phyloP scores from a whole-genome alignment of 176 grass and related monocot genomes.

The Carex cristatella region DNA sequence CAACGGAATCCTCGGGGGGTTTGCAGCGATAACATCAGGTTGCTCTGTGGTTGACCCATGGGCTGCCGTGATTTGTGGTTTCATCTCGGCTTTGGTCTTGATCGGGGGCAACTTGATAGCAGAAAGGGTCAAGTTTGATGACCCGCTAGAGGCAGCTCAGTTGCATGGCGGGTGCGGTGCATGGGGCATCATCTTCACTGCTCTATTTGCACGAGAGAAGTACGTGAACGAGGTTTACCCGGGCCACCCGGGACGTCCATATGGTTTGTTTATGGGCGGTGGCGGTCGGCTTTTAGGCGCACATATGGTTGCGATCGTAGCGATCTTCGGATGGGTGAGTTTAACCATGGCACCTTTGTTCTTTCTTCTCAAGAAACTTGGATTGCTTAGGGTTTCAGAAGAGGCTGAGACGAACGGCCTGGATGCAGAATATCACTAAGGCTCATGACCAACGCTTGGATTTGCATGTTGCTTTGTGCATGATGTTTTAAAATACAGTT shows the following conservation, averaged over 20 bases:
- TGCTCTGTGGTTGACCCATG: constrained; percentile 56
- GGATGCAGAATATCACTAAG: constrained; percentile 30
- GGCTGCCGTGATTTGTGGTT: constrained; percentile 59
- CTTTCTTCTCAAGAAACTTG: constrained; percentile 43
- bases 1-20: constrained; percentile 65
- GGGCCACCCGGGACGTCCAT: constrained; percentile 19
- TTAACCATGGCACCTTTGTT: constrained; percentile 59
- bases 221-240: constrained; percentile 50
- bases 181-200: constrained; percentile 66
- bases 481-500: too few species aligned
- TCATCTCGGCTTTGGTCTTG: constrained; percentile 63
- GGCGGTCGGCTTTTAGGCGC: constrained; percentile 36
- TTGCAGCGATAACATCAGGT: constrained; percentile 50
- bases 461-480: too few species aligned
- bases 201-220: constrained; percentile 40
- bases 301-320: constrained; percentile 40
- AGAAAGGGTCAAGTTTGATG: constrained; percentile 38
- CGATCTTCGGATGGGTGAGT: constrained; percentile 53
- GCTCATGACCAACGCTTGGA: too few species aligned
- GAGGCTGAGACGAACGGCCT: constrained; percentile 50
- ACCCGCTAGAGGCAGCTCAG: constrained; percentile 60
- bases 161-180: constrained; percentile 60
- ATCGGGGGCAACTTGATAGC: constrained; percentile 47
- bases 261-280: constrained; percentile 57
- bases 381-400: constrained; percentile 26